A percentile compares a stretch with the other conserved stretches of the same genome.
Evolutionary conservation across 2,329 filamentous ascomycete species (phyloP).

Genomic region (Remersonia thermophila): DNA sequence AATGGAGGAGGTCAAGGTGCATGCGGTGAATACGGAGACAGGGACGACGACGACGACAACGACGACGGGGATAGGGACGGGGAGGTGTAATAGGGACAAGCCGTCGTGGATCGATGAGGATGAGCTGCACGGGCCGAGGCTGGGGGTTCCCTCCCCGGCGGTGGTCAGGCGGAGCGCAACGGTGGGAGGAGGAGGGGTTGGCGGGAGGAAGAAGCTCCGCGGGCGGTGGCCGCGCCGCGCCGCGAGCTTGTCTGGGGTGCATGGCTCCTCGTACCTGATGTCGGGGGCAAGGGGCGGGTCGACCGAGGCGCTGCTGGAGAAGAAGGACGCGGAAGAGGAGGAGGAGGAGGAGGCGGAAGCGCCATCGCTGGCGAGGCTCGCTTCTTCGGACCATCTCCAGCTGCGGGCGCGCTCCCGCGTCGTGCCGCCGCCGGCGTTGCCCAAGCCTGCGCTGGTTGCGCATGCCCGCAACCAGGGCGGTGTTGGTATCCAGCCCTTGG

Average conservation of each 20-base stretch:
- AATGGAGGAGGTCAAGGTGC: slow-evolving; percentile 6
- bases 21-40: too few relatives aligned
- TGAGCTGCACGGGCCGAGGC: slow-evolving; percentile 34
- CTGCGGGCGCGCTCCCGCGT: slow-evolving; percentile 6
- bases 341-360: too few relatives aligned
- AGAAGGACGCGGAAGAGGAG: neutral
- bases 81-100: slow-evolving; percentile 18
- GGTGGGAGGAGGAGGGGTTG: slow-evolving; percentile 19
- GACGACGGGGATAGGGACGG: too few relatives aligned
- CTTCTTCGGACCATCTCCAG: slow-evolving; percentile 8
- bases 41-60: too few relatives aligned
- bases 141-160: too few relatives aligned
- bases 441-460: slow-evolving; percentile 9
- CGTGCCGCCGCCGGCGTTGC: slow-evolving; percentile 9
- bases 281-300: neutral
- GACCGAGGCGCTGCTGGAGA: slow-evolving; percentile 1
- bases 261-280: slow-evolving; percentile 8
- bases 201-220: slow-evolving; percentile 17
- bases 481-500: slow-evolving; percentile 1
- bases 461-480: neutral
- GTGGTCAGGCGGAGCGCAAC: slow-evolving; percentile 20
- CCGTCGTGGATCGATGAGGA: slow-evolving; percentile 39
- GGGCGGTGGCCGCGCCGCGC: slow-evolving; percentile 20
- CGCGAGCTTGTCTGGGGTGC: slow-evolving; percentile 26
- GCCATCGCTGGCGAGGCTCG: neutral